Conservation (phyloP, 352 stramenopile species). For the Globisporangium paroecandrum region DNA sequence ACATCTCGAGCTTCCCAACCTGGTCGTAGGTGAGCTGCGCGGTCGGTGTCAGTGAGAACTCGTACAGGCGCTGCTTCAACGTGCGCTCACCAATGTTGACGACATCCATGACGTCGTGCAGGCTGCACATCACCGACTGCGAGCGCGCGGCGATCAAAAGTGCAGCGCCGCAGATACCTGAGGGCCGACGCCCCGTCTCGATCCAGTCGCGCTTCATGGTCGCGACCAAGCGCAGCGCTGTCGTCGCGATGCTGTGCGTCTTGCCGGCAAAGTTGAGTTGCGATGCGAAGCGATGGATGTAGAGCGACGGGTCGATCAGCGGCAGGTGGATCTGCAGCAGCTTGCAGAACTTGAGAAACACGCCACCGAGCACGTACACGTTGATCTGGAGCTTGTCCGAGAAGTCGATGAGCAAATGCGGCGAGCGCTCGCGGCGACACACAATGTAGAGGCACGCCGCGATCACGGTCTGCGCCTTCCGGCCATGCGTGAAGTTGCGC, state of each 20-base stretch:
- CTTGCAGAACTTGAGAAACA: slow-evolving; percentile 91
- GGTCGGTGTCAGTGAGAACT: slow-evolving; percentile 96
- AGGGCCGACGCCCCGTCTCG: slow-evolving; percentile 93
- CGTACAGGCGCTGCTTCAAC: slow-evolving; percentile 93
- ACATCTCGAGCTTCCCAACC: slow-evolving; percentile 90
- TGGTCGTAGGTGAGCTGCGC: slow-evolving; percentile 95
- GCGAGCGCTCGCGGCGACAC: slow-evolving; percentile 96
- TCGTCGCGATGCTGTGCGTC: slow-evolving; percentile 92
- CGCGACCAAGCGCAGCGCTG: slow-evolving; percentile 93
- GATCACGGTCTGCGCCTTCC: slow-evolving; percentile 95
- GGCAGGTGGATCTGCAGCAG: slow-evolving; percentile 95
- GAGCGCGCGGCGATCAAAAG: slow-evolving; percentile 96
- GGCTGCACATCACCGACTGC: slow-evolving; percentile 90
- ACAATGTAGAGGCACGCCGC: slow-evolving; percentile 99
- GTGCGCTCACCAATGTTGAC: slow-evolving; percentile 97
- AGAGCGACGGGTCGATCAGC: slow-evolving; percentile 98
- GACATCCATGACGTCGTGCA: slow-evolving; percentile 88
- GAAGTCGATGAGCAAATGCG: slow-evolving; percentile 99
- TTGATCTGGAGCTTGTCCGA: slow-evolving; percentile 97
- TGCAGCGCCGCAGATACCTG: slow-evolving; percentile 96
- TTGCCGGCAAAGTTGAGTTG: slow-evolving; percentile 97
- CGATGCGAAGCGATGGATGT: slow-evolving; percentile 97
- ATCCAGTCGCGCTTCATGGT: slow-evolving; percentile 99
- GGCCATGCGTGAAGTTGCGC: slow-evolving; percentile 96
- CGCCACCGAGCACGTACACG: slow-evolving; percentile 82